Evolutionary conservation across 2,329 filamentous ascomycete genomes (phyloP).

Genomic region (Pseudogymnoascus sp.): DNA sequence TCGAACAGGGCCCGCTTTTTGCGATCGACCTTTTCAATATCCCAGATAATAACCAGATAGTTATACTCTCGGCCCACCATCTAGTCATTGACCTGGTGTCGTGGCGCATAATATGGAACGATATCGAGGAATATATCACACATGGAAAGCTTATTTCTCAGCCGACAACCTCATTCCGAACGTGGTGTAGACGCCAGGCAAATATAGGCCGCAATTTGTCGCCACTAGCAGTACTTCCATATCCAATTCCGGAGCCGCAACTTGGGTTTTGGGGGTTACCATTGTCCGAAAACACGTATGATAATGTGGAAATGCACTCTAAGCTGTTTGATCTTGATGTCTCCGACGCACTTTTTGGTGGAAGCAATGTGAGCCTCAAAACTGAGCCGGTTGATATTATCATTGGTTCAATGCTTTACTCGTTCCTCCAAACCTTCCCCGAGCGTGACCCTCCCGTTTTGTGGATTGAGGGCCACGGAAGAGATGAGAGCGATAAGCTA

Average conservation of each 20-base stretch:
- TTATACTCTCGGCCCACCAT: constrained; percentile 20
- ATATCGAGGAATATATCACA: constrained; percentile 29
- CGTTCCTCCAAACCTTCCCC: constrained; percentile 29
- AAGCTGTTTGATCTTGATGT: neutral
- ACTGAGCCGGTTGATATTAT: constrained; percentile 34
- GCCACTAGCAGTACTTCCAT: neutral
- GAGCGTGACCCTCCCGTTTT: constrained; percentile 29
- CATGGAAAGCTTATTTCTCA: neutral
- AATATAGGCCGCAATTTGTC: constrained; percentile 1
- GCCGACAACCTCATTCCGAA: constrained; percentile 26
- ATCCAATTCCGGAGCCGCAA: neutral
- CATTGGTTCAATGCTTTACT: constrained; percentile 27
- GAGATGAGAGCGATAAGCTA: constrained; percentile 23
- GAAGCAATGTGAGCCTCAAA: neutral
- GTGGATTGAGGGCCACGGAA: constrained; percentile 35
- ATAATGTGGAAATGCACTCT: neutral
- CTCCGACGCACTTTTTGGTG: constrained; percentile 29
- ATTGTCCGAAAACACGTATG: neutral
- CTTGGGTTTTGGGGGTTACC: neutral
- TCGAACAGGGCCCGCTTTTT: constrained; percentile 15
- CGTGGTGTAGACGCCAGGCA: constrained; percentile 28
- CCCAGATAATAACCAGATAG: constrained; percentile 9
- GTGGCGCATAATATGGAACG: constrained; percentile 31
- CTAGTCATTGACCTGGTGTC: constrained; percentile 29
- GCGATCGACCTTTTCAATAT: constrained; percentile 18